Base-by-base conservation (phyloP, 768 basidiomycete genomes). In the Termitomyces bulborhizus region DNA sequence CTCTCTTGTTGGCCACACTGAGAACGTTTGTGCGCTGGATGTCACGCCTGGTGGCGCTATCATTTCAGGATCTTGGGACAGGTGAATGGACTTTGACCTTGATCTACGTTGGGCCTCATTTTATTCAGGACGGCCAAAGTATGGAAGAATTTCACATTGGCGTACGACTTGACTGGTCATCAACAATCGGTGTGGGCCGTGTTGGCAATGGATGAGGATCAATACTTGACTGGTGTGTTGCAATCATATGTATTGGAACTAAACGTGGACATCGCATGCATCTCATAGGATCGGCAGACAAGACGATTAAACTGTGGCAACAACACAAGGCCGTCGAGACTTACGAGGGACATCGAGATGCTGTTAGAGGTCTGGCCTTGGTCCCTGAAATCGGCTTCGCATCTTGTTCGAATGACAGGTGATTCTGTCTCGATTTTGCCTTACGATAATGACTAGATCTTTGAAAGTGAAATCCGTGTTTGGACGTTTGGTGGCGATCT, bases 61-160 rank as follows among this genome's bases (percentile, higher is more conserved):
- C 57, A 84, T 97, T 55, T 95, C 92, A 7, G 97, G 97, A 18
- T 96, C 93, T 42, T 99, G 97, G 97, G 97, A 98, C 73, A 89
- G 81, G 96, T 96, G 63, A 70, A 82, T 71, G 11, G 45, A 49
- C 37, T 53, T 41, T 18, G 4, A 37, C 46, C 43, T 16, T 16
- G 36, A 46, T 8, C 24, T 21, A 21, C 29, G 21, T 18, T 51
- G 26, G 5, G 29, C n/a, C 12, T 39, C n/a, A 50, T 15, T 40
- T 13, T n/a, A 2, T 15, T 1, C 64, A 98, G 95, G 67, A 93
- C 96, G 1, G 96, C 93, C 36, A 92, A 93, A 71, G 88, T 99
- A 2, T 98, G 94, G 93, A 85, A 84, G 69, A 77, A 88, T 63
- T 93, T 90, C 68, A 69, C 81, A 55, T 70, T 84, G 51, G 76